Conservation (phyloP, 2,329 filamentous ascomycete genomes). For the Pyrenochaeta sp. region DNA sequence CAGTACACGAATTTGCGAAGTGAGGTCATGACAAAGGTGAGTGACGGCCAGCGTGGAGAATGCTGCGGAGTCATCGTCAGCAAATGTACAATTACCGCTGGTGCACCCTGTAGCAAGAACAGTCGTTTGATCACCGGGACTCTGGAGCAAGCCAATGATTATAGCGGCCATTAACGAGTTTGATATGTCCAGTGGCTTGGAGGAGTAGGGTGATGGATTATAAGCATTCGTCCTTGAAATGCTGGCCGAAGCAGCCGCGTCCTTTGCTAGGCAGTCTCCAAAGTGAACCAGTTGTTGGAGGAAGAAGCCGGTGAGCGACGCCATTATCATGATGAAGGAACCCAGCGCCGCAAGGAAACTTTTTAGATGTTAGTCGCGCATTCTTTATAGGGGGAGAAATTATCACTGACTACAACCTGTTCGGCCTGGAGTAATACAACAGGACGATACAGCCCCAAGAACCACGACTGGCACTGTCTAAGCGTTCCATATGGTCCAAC, state of each 20-base stretch:
- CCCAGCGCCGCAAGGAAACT: slow-evolving; percentile 13
- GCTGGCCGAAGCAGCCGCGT: slow-evolving; percentile 1
- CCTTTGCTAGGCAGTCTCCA: slow-evolving; percentile 5
- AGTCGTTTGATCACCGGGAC: slow-evolving; percentile 9
- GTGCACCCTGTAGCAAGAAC: slow-evolving; percentile 12
- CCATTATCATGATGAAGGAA: slow-evolving; percentile 10
- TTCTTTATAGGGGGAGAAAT: not conserved
- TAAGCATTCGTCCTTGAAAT: slow-evolving; percentile 8
- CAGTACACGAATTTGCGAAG: not conserved
- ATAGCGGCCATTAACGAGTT: slow-evolving; percentile 12
- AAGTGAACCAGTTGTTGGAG: slow-evolving; percentile 16
- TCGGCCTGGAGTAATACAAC: slow-evolving; percentile 4
- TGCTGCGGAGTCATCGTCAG: slow-evolving; percentile 1
- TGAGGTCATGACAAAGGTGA: slow-evolving; percentile 9
- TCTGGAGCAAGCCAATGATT: slow-evolving; percentile 11
- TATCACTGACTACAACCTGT: slow-evolving; percentile 3
- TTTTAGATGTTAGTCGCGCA: slow-evolving; percentile 1
- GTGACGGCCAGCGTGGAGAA: slow-evolving; percentile 13
- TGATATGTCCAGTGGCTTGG: too few species aligned
- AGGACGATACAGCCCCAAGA: slow-evolving; percentile 14
- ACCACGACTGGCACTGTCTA: slow-evolving; percentile 18
- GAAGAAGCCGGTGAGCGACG: slow-evolving; percentile 9
- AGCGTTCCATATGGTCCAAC: slow-evolving; percentile 11
- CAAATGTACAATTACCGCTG: slow-evolving; percentile 19
- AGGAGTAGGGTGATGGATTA: not conserved